These are phyloP conservation scores for Colletotrichum acutatum DNA, from an alignment of 2,329 filamentous ascomycete species.

Conservation along the genomic window DNA sequence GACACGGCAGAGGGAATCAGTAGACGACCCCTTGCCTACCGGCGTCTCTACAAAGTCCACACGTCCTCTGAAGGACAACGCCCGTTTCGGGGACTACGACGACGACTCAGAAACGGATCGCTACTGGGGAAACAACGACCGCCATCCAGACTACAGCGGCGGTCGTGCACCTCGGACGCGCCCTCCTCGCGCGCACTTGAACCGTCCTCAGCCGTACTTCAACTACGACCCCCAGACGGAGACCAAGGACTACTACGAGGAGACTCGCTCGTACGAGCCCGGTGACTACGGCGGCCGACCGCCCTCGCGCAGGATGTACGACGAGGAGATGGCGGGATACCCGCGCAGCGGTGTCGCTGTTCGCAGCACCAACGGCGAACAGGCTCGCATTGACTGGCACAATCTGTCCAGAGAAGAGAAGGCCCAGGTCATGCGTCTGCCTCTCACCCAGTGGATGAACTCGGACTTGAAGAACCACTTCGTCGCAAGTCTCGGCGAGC, in stretches of 20 bases:
- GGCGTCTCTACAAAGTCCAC: slow-evolving; percentile 22
- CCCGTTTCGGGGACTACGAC: slow-evolving; percentile 28
- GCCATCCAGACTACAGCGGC: slow-evolving; percentile 27
- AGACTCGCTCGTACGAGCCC: slow-evolving; percentile 24
- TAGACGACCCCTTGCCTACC: slow-evolving; percentile 12
- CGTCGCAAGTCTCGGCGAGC: slow-evolving; percentile 50
- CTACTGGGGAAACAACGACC: slow-evolving; percentile 28
- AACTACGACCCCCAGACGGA: slow-evolving; percentile 27
- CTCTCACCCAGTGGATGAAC: slow-evolving; percentile 59
- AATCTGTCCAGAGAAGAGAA: slow-evolving; percentile 52
- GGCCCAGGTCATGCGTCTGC: slow-evolving; percentile 55
- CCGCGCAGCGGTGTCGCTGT: slow-evolving; percentile 14
- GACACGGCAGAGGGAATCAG: neutral
- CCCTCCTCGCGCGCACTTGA: slow-evolving; percentile 34
- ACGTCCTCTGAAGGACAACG: slow-evolving; percentile 21
- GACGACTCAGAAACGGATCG: slow-evolving; percentile 31
- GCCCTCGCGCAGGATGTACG: slow-evolving; percentile 30
- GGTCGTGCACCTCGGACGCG: slow-evolving; percentile 31
- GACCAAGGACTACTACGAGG: slow-evolving; percentile 31
- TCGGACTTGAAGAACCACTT: slow-evolving; percentile 57
- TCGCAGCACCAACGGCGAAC: slow-evolving; percentile 31
- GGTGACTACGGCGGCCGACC: slow-evolving; percentile 29
- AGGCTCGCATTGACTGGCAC: slow-evolving; percentile 49
- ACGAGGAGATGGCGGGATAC: slow-evolving; percentile 34
- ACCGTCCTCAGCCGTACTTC: slow-evolving; percentile 30